These are phyloP conservation scores for Saccharomycopsis capsularis DNA, from an alignment of 805 yeast genomes.

Conservation along the genomic window DNA sequence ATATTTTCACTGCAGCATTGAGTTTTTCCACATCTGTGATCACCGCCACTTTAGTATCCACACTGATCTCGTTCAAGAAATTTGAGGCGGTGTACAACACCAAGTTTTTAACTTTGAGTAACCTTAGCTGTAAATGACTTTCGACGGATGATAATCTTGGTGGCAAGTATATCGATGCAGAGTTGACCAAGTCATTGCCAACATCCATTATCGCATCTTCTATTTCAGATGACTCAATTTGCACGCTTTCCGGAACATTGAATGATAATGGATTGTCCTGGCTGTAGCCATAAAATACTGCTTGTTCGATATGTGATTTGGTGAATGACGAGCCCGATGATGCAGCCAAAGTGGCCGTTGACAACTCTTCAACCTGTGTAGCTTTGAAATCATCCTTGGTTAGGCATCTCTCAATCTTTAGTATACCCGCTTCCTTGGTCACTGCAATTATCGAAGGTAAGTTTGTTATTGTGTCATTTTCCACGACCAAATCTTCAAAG, in stretches of 20 bases:
- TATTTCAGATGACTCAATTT: conserved; percentile 38
- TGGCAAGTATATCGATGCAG: conserved; percentile 52
- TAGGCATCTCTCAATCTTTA: conserved; percentile 47
- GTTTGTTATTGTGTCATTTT: conserved; percentile 24
- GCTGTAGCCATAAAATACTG: conserved; percentile 52
- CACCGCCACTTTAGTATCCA: conserved; percentile 34
- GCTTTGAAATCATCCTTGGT: conserved; percentile 25
- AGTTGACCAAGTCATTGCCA: conserved; percentile 48
- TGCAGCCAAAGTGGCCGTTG: conserved; percentile 6
- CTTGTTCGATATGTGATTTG: conserved; percentile 78
- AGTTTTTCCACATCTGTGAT: conserved; percentile 37
- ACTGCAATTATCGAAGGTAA: conserved; percentile 44
- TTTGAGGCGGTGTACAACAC: conserved; percentile 40
- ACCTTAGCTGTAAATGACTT: conserved; percentile 46
- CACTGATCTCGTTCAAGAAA: conserved; percentile 34
- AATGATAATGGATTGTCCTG: conserved; percentile 43
- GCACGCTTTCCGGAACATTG: conserved; percentile 37
- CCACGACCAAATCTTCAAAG: conserved; percentile 34
- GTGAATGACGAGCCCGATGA: conserved; percentile 32
- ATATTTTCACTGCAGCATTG: conserved; percentile 41
- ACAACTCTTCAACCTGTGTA: conserved; percentile 23
- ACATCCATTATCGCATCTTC: conserved; percentile 47
- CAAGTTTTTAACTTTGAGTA: conserved; percentile 37
- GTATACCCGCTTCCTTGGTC: conserved; percentile 52
- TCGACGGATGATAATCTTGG: conserved; percentile 42